These are phyloP conservation scores for Tubosaeta sp. DNA, from an alignment of 768 basidiomycete species.

Conservation along the genomic window DNA sequence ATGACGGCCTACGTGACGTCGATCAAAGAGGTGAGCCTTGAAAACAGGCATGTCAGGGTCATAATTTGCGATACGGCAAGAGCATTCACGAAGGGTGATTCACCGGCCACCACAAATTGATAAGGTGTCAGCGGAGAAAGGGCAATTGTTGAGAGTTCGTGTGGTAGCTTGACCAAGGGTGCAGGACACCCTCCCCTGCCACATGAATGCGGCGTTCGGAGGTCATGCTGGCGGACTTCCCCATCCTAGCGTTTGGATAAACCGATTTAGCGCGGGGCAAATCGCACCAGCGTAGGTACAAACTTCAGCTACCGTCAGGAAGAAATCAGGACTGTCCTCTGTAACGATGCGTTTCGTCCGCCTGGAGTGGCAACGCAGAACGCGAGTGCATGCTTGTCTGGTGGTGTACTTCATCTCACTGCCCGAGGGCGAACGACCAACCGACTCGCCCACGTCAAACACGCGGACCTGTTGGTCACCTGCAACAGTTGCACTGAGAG, in stretches of 20 bases:
- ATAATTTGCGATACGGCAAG: background rate
- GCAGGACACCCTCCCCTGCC: constrained; percentile 53
- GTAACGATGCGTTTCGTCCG: constrained; percentile 78
- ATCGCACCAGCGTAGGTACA: constrained; percentile 14
- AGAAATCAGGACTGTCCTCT: constrained; percentile 72
- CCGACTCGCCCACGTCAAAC: constrained; percentile 58
- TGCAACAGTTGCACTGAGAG: constrained; percentile 61
- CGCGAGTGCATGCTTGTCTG: constrained; percentile 44
- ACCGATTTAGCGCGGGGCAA: constrained; percentile 12
- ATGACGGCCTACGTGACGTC: constrained; percentile 62
- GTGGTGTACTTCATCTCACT: constrained; percentile 45
- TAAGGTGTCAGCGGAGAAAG: constrained; percentile 77
- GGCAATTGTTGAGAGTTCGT: constrained; percentile 68
- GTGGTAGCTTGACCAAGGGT: constrained; percentile 61
- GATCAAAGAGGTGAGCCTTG: constrained; percentile 59
- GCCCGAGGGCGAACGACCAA: constrained; percentile 34
- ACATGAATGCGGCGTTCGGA: constrained; percentile 69
- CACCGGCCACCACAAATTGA: constrained; percentile 82
- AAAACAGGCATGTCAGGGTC: constrained; percentile 1
- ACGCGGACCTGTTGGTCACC: constrained; percentile 74
- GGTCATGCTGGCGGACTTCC: constrained; percentile 82
- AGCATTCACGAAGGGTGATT: constrained; percentile 64
- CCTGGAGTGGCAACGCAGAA: constrained; percentile 64
- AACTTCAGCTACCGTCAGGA: constrained; percentile 79
- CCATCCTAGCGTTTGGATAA: constrained; percentile 57